Evolutionary conservation across 2,329 filamentous ascomycete species (phyloP).

Genomic region (Lojkania enalia): DNA sequence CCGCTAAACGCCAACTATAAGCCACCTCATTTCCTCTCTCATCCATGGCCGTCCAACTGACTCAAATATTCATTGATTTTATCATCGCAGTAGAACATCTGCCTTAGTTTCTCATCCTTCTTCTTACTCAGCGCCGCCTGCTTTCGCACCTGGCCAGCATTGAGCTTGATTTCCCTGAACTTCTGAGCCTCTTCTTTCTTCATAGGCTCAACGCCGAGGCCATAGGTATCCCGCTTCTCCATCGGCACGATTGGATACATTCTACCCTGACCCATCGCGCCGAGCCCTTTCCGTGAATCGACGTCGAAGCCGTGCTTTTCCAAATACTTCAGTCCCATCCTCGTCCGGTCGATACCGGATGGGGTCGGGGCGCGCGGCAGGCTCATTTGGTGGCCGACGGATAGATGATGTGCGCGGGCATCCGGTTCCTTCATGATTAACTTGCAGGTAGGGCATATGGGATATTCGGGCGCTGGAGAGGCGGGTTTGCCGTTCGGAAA

Average conservation of each 20-base stretch:
- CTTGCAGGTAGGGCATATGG: slow-evolving; percentile 42
- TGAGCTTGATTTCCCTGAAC: slow-evolving; percentile 53
- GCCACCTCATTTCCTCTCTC: too few species aligned
- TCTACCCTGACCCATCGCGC: slow-evolving; percentile 69
- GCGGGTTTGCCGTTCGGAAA: slow-evolving; percentile 50
- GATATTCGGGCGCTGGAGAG: slow-evolving; percentile 21
- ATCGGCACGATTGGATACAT: slow-evolving; percentile 73
- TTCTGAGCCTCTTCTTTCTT: slow-evolving; percentile 48
- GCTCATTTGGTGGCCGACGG: slow-evolving; percentile 70
- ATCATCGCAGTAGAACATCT: slow-evolving; percentile 74
- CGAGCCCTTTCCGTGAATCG: slow-evolving; percentile 72
- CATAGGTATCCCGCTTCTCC: slow-evolving; percentile 73
- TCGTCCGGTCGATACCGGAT: slow-evolving; percentile 68
- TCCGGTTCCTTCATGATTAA: slow-evolving; percentile 34
- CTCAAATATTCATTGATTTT: slow-evolving; percentile 76
- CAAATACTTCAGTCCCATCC: slow-evolving; percentile 70
- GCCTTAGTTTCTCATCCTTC: slow-evolving; percentile 65
- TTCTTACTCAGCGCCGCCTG: slow-evolving; percentile 64
- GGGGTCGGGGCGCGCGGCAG: slow-evolving; percentile 71
- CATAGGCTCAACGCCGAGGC: slow-evolving; percentile 63
- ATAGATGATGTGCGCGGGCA: slow-evolving; percentile 57
- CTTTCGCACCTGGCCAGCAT: slow-evolving; percentile 71
- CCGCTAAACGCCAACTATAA: too few species aligned
- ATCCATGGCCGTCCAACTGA: too few species aligned
- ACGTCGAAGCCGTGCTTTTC: slow-evolving; percentile 74